phyloP scores from a whole-genome alignment of 257 asterid species.

The Lithospermum erythrorhizon region DNA sequence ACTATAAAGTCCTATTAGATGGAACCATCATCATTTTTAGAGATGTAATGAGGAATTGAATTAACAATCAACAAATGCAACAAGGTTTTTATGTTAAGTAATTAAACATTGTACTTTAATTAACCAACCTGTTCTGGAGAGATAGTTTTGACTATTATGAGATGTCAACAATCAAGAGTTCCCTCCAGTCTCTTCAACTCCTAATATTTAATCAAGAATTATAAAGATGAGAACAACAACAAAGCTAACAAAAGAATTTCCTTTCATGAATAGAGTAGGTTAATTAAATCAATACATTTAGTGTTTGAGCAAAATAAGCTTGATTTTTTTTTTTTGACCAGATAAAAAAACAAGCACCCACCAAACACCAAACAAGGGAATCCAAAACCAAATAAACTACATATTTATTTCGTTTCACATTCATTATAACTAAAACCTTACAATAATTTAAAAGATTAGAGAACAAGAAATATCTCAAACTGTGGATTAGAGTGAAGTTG shows the following conservation, averaged over 20 bases:
- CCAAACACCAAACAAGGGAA: conserved; percentile 12
- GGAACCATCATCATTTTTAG: no score
- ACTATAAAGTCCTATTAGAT: not conserved
- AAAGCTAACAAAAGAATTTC: not conserved
- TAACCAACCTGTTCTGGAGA: not conserved
- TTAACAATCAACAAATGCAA: not conserved
- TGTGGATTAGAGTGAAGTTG: conserved; percentile 9
- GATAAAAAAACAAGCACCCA: conserved; percentile 14
- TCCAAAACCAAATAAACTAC: not conserved
- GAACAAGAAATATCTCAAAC: conserved; percentile 13
- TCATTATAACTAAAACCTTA: not conserved
- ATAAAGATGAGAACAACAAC: not conserved
- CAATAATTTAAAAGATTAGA: conserved; percentile 10
- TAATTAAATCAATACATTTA: not conserved
- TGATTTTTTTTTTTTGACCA: conserved; percentile 29
- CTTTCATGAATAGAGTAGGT: conserved; percentile 9
- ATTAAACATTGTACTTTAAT: no score
- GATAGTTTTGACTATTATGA: not conserved
- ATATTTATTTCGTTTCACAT: not conserved
- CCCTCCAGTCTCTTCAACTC: not conserved
- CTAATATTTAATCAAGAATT: not conserved
- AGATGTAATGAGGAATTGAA: not conserved
- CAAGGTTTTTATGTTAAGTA: not conserved
- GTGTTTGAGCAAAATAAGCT: conserved; percentile 11
- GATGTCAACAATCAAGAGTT: not conserved